These are phyloP conservation scores for Calonectria ilicicola DNA, from an alignment of 2,329 filamentous ascomycete species.

Conservation along the genomic window DNA sequence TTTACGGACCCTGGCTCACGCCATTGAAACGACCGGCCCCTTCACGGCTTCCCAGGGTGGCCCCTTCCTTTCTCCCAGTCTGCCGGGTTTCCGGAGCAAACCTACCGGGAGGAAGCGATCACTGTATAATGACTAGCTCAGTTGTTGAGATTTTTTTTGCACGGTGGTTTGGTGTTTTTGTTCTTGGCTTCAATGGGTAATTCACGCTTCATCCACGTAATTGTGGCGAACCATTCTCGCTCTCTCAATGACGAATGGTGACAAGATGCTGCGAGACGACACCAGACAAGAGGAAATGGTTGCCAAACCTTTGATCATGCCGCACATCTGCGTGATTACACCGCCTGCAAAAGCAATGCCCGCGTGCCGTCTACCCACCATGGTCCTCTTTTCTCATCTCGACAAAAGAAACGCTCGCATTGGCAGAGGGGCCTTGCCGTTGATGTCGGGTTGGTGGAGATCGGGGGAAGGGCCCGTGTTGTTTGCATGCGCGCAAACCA, in stretches of 20 bases:
- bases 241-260: not conserved
- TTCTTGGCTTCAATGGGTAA: not conserved
- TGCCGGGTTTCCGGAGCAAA: constrained; percentile 30
- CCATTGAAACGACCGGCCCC: not conserved
- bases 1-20: not conserved
- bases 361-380: not conserved
- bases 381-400: not conserved
- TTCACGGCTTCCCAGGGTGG: constrained; percentile 39
- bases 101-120: not conserved
- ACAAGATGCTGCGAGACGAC: too few relatives aligned
- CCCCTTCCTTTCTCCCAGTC: constrained; percentile 35
- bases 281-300: not conserved
- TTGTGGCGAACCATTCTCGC: not conserved
- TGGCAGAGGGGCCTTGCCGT: not conserved
- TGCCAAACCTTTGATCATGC: not conserved
- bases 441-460: constrained; percentile 3
- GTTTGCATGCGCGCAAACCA: not conserved
- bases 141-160: not conserved
- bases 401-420: not conserved
- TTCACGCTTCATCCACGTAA: not conserved
- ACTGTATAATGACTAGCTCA: not conserved
- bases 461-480: not conserved
- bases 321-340: not conserved
- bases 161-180: not conserved
- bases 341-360: not conserved